Evolutionary conservation across 1,284 basidiomycete species (phyloP), one percentile per base, ranked within the genome.

Genomic region (Singerocomus inundabilis): DNA sequence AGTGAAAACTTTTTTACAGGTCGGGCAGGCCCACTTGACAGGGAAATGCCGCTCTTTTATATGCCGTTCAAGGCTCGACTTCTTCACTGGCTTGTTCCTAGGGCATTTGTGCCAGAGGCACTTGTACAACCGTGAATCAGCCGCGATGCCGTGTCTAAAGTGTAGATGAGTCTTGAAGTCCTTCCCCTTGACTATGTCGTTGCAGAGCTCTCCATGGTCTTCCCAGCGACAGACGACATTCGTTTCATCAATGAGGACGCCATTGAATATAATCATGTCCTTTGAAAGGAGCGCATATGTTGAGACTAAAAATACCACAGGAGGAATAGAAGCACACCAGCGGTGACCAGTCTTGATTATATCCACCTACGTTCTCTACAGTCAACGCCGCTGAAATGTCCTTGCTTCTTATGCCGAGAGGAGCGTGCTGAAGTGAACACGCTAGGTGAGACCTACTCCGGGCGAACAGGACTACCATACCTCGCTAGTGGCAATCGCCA

Each of bases 221-320:
- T 6, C 16, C 45, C 45, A 55, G 5, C 29, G 37, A 32, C 54
- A 55, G 8, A 13, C 6, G 6, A 35, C 16, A 18, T 29, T 42
- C 2, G 15, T n/a, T 15, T 43, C 28, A 8, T 33, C 34, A 4
- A 47, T 34, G 6, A 36, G 10, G 29, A 30, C 5, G 1, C 39
- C 2, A 8, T 46, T 45, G 8, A 54, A 54, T 4, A 13, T 2
- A 13, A 46, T 43, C 21, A 34, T 48, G 16, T 58, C 55, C 57
- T 58, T 44, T 21, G 3, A 1, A 4, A 4, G 11, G 2, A 6
- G 9, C 21, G 21, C 21, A 21, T 11, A 4, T 11, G 6, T 34
- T 25, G 12, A 35, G 24, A 16, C 26, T 21, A 1, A 10, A 18
- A 15, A 13, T 6, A 4, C 12, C 5, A 5, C 6, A 10, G 38